Percentiles rank a stretch among this genome's conserved stretches.
Evolutionary conservation across 2,329 filamentous ascomycete species (phyloP).

Genomic region (Mycosphaerella arachidis): DNA sequence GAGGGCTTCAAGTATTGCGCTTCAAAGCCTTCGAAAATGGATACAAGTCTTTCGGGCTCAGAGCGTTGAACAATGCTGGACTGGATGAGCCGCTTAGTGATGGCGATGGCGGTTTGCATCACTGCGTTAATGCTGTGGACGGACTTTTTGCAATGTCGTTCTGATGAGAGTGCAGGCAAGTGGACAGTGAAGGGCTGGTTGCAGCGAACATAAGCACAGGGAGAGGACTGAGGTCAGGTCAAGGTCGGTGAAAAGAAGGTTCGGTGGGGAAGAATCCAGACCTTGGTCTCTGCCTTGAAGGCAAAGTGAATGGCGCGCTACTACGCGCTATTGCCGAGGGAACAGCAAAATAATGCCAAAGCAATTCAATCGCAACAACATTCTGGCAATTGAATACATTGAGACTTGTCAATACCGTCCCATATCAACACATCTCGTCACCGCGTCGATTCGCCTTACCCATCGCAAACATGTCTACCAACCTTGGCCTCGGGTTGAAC

Average conservation of each 20-base stretch:
- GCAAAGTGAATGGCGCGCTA: background rate
- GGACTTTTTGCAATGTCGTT: too few species aligned
- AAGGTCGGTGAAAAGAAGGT: background rate
- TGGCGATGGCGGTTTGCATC: too few species aligned
- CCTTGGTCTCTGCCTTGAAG: background rate
- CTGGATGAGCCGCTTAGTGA: too few species aligned
- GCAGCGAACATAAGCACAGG: too few species aligned
- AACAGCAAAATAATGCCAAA: background rate
- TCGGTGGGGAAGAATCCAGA: background rate
- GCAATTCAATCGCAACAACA: background rate
- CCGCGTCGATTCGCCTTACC: background rate
- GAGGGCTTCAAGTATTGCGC: too few species aligned
- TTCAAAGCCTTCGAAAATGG: too few species aligned
- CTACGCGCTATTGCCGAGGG: background rate
- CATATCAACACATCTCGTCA: background rate
- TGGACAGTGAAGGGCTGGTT: too few species aligned
- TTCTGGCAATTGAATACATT: background rate
- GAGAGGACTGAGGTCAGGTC: too few species aligned
- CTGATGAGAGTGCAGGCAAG: too few species aligned
- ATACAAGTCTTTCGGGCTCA: too few species aligned
- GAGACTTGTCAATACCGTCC: background rate
- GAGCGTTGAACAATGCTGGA: too few species aligned
- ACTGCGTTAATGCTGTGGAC: too few species aligned
- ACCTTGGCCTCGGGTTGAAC: background rate
- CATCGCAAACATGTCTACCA: constrained; percentile 1